Base-by-base conservation (phyloP, 768 basidiomycete genomes). In the Termitomyces sp. region DNA sequence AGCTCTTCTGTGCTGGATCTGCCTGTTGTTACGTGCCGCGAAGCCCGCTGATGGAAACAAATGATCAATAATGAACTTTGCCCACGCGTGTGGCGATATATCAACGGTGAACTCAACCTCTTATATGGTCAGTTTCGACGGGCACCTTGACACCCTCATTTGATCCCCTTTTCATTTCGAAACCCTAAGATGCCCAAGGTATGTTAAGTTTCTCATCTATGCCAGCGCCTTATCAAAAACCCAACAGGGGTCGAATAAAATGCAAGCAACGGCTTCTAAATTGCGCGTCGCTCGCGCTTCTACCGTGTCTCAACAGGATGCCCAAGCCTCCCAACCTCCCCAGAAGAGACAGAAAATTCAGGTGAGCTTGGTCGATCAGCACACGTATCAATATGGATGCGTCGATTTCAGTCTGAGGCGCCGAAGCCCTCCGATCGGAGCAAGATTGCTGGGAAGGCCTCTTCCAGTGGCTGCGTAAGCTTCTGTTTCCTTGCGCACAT, bases 311-410 rank as follows among this genome's bases (percentile, higher is more conserved):
- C 23, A 49, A 51, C 49, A 28, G 25, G 50, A 34, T 11, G 35
- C 25, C 40, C 42, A 45, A 34, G 34, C 11, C 11, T n/a, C n/a
- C n/a, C n/a, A n/a, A 27, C 55, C 49, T 21, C 40, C 39, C 16
- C 41, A 44, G 34, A 56, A 52, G 41, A 56, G 45, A 32, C 55
- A 39, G 49, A 50, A 27, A 51, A 51, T 23, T 5, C 12, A 37
- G 25, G 40, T 51, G 16, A 25, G 30, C 34, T 7, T 19, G 16
- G 12, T 55, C n/a, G 34, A 10, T 14, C 35, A 11, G 1, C 23
- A 27, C 23, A 30, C 11, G 34, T 34, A 39, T 39, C 12, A 17
- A 39, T 12, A 3, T 16, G 11, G 37, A 39, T 10, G 46, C 34
- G 35, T 50, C 49, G 30, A 48, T 5, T 40, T 9, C 28, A 51